These are phyloP conservation scores for Termitomyces bulborhizus DNA, from an alignment of 768 basidiomycete genomes.

Conservation along the genomic window DNA sequence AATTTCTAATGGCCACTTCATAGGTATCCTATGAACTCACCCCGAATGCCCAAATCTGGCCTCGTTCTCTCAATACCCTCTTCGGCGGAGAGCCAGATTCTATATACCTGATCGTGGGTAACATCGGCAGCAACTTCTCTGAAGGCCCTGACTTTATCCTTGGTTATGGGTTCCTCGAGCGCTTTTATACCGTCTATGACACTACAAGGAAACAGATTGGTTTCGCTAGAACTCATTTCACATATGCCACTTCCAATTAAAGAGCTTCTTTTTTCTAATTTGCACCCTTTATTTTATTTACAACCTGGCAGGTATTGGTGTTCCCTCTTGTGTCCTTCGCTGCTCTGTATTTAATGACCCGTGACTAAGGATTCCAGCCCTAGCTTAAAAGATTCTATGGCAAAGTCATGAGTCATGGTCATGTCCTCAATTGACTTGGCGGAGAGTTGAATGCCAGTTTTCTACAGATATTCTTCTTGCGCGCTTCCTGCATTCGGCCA, in stretches of 20 bases:
- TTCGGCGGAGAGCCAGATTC: background rate
- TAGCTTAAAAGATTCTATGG: no score
- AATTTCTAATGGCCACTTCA: background rate
- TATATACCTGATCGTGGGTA: slow-evolving; percentile 28
- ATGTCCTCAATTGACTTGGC: no score
- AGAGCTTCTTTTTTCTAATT: background rate
- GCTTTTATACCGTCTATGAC: slow-evolving; percentile 63
- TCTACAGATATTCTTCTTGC: no score
- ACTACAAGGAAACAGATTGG: slow-evolving; percentile 50
- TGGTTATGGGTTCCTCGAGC: slow-evolving; percentile 46
- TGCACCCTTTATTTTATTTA: background rate
- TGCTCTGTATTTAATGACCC: no score
- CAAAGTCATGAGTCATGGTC: no score
- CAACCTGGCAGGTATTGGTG: background rate
- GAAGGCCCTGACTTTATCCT: slow-evolving; percentile 49
- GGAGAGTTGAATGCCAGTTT: no score
- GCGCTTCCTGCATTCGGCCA: no score
- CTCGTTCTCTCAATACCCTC: slow-evolving; percentile 23
- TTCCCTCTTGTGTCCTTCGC: no score
- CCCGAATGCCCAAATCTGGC: slow-evolving; percentile 32
- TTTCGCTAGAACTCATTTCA: slow-evolving; percentile 47
- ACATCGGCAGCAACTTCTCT: slow-evolving; percentile 31
- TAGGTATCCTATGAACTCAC: slow-evolving; percentile 31
- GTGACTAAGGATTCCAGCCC: no score
- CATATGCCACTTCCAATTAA: slow-evolving; percentile 37